Base-by-base conservation (phyloP, 116 monocot genomes). In the Trichopus zeylanicus region DNA sequence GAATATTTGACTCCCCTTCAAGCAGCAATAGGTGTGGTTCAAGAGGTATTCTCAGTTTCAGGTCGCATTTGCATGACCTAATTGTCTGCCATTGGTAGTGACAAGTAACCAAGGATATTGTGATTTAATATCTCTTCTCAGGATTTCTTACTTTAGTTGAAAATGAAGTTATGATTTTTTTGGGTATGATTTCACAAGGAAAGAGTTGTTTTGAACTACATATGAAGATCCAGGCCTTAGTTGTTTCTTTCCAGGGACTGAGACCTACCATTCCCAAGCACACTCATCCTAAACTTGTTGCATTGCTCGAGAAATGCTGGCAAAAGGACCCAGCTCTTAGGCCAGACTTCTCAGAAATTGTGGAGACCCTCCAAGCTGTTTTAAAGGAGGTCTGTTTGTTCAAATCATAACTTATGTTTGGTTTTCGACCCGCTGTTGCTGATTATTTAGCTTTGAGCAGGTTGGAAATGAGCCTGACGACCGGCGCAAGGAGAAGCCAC, bases 21-120 rank as follows among this genome's bases (percentile, higher is more conserved):
- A 76, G 95, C 95, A 31, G 95, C 95, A 9, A 80, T 95, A 25
- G 95, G 95, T 46, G 95, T 95, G 13, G 89, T 89, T 66, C 95
- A 89, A 56, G 76, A 83, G 90, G 95, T 95, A 76, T 49, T 37
- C 28, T 22, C 4, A 12, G 23, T 21, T 31, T n/a, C 56, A 30
- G 13, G 30, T 30, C 20, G 6, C 24, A 1, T 51, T 25, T 51
- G 21, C 1, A 10, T 15, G 6, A 10, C 3, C 2, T n/a, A 42
- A 16, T 42, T 42, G 13, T 42, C 5, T 42, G 13, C 42, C n/a
- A 15, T 2, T 33, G 32, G 32, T 33, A 5, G 8, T 42, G 3
- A 42, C 13, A 42, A 42, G 0, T 10, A 42, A 42, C 42, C 42
- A n/a, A 18, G 8, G 13, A 13, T 21, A 10, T 28, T 13, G 19